Percentiles rank a stretch among this genome's conserved stretches.
Conservation (phyloP, 352 stramenopile species). For the Hyaloperonospora arabidopsidis region DNA sequence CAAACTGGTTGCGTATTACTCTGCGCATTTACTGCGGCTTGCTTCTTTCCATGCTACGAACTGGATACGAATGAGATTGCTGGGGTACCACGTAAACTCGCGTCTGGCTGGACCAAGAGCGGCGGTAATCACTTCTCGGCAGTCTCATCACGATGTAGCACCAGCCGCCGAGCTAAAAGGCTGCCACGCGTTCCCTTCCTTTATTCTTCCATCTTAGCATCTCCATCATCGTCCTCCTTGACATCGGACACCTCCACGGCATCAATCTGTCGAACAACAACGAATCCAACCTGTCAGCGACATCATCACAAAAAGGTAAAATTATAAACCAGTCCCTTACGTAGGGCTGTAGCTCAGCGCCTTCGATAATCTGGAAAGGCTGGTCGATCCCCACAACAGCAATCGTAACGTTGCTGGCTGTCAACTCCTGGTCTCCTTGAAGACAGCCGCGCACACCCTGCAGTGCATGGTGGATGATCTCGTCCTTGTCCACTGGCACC, state of each 20-base stretch:
- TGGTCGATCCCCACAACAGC: slow-evolving; percentile 92
- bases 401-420: slow-evolving; percentile 88
- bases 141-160: slow-evolving; percentile 5
- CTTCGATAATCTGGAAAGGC: slow-evolving; percentile 92
- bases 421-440: slow-evolving; percentile 93
- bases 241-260: slow-evolving; percentile 79
- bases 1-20: slow-evolving; percentile 28
- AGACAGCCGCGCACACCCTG: slow-evolving; percentile 94
- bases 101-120: slow-evolving; percentile 7
- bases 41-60: slow-evolving; percentile 10
- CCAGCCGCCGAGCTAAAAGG: slow-evolving; percentile 4
- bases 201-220: slow-evolving; percentile 82
- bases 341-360: slow-evolving; percentile 90
- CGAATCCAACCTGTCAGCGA: neutral
- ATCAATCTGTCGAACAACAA: slow-evolving; percentile 51
- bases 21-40: slow-evolving; percentile 9
- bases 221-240: slow-evolving; percentile 68
- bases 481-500: slow-evolving; percentile 79
- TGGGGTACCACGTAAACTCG: slow-evolving; percentile 7
- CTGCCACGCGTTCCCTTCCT: neutral
- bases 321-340: slow-evolving; percentile 34
- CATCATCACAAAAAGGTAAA: neutral
- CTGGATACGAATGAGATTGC: slow-evolving; percentile 6
- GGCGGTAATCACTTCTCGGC: slow-evolving; percentile 1
- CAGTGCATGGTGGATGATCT: slow-evolving; percentile 97